Conservation (phyloP, 257 asterid genomes). For the Przewalskia tangutica region DNA sequence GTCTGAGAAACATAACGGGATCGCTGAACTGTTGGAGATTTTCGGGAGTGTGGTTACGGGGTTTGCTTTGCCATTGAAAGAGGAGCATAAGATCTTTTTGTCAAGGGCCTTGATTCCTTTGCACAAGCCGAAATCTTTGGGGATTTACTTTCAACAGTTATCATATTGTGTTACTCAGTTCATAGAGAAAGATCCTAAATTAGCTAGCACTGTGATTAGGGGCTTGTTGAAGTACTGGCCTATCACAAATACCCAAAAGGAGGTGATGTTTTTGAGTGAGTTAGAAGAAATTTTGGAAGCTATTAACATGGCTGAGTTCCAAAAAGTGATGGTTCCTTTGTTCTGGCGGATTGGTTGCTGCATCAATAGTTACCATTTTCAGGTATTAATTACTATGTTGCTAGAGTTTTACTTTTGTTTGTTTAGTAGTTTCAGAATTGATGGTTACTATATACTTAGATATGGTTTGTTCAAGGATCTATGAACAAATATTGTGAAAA, state of each 20-base stretch:
- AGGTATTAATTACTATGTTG: conserved; percentile 33
- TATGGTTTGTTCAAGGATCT: background rate
- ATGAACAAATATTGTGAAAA: background rate
- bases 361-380: conserved; percentile 68
- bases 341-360: conserved; percentile 61
- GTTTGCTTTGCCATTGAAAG: conserved; percentile 75
- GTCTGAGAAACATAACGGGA: conserved; percentile 67
- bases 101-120: conserved; percentile 57
- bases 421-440: background rate
- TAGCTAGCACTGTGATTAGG: conserved; percentile 49
- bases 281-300: conserved; percentile 73
- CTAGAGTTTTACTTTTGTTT: background rate
- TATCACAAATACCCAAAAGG: conserved; percentile 71
- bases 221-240: conserved; percentile 90
- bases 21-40: conserved; percentile 75
- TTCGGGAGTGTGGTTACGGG: conserved; percentile 90
- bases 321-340: conserved; percentile 65
- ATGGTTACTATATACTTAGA: background rate
- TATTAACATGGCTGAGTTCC: conserved; percentile 62
- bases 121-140: conserved; percentile 79
- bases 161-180: conserved; percentile 65
- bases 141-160: conserved; percentile 71
- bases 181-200: conserved; percentile 72
- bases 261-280: conserved; percentile 85
- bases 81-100: conserved; percentile 75